phyloP scores from a whole-genome alignment of 2,329 filamentous ascomycete species.

The Hypomyces rosellus region DNA sequence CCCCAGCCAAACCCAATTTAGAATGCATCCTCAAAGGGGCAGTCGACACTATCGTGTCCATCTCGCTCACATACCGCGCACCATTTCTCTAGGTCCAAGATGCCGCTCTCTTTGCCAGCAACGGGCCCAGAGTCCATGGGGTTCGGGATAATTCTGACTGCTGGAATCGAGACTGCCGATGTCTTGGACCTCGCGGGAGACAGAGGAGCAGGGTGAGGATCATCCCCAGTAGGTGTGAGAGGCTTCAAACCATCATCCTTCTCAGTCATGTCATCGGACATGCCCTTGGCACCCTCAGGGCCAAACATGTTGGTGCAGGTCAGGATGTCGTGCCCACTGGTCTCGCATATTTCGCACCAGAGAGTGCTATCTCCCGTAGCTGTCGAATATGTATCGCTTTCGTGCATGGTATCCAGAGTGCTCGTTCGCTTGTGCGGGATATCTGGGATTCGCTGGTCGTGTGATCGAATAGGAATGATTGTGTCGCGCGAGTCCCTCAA shows the following conservation, averaged over 20 bases:
- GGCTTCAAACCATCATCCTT: conserved; percentile 36
- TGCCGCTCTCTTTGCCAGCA: conserved; percentile 70
- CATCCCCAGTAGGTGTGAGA: conserved; percentile 35
- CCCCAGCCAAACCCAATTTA: conserved; percentile 24
- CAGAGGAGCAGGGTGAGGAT: conserved; percentile 49
- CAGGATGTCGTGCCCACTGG: conserved; percentile 83
- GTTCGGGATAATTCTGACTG: conserved; percentile 50
- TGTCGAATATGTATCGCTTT: conserved; percentile 63
- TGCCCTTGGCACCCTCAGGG: conserved; percentile 31
- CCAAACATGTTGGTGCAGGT: conserved; percentile 89
- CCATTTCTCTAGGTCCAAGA: conserved; percentile 84
- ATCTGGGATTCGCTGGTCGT: conserved; percentile 43
- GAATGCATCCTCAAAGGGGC: conserved; percentile 81
- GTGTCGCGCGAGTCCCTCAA: conserved; percentile 62
- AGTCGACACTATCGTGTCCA: conserved; percentile 93
- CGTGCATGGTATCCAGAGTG: conserved; percentile 62
- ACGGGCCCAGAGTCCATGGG: conserved; percentile 61
- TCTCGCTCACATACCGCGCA: conserved; percentile 95
- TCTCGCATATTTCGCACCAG: conserved; percentile 96
- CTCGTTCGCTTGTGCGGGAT: conserved; percentile 42
- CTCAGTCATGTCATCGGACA: conserved; percentile 24
- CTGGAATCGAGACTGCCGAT: conserved; percentile 28
- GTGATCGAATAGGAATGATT: conserved; percentile 49
- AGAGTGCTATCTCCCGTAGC: conserved; percentile 66
- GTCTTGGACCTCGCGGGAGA: conserved; percentile 45